Evolutionary conservation across 805 yeast genomes (phyloP).

Genomic region (Starmerella apis): DNA sequence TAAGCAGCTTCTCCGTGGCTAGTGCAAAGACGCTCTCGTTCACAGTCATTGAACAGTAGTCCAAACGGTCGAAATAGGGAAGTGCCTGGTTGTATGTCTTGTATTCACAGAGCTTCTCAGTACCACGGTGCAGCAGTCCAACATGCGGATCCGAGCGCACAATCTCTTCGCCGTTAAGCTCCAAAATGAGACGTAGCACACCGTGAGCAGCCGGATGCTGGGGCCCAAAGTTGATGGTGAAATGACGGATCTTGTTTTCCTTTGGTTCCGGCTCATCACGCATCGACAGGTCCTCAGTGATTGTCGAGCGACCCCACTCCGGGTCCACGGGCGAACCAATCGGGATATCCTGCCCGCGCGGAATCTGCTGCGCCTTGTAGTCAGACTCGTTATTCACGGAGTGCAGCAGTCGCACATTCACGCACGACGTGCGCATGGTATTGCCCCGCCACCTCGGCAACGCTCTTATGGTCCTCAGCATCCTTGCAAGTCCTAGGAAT

Average conservation of each 20-base stretch:
- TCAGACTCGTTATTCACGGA: slow-evolving; percentile 9
- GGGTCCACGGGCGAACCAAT: slow-evolving; percentile 30
- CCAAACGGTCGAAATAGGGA: slow-evolving; percentile 81
- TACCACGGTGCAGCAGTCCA: slow-evolving; percentile 78
- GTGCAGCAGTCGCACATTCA: slow-evolving; percentile 2
- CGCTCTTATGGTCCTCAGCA: slow-evolving; percentile 14
- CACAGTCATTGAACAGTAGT: slow-evolving; percentile 79
- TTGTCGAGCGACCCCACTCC: slow-evolving; percentile 28
- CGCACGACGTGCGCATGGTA: slow-evolving; percentile 7
- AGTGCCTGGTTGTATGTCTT: slow-evolving; percentile 81
- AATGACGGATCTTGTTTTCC: slow-evolving; percentile 58
- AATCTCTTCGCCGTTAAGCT: slow-evolving; percentile 80
- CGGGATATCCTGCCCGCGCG: slow-evolving; percentile 24
- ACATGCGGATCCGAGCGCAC: slow-evolving; percentile 82
- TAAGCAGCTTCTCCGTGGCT: slow-evolving; percentile 75
- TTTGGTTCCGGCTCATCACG: slow-evolving; percentile 23
- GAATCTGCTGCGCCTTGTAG: slow-evolving; percentile 22
- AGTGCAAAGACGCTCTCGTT: slow-evolving; percentile 75
- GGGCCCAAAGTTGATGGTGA: slow-evolving; percentile 83
- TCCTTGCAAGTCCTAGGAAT: slow-evolving; percentile 2
- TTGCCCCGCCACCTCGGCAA: slow-evolving; percentile 11
- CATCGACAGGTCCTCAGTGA: slow-evolving; percentile 29
- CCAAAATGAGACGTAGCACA: slow-evolving; percentile 74
- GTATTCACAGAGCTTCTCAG: slow-evolving; percentile 76
- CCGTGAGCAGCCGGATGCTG: slow-evolving; percentile 96